Evolutionary conservation across 2,329 filamentous ascomycete species (phyloP), one percentile per base, ranked within the genome.

Genomic region (Colletotrichum australisinense): DNA sequence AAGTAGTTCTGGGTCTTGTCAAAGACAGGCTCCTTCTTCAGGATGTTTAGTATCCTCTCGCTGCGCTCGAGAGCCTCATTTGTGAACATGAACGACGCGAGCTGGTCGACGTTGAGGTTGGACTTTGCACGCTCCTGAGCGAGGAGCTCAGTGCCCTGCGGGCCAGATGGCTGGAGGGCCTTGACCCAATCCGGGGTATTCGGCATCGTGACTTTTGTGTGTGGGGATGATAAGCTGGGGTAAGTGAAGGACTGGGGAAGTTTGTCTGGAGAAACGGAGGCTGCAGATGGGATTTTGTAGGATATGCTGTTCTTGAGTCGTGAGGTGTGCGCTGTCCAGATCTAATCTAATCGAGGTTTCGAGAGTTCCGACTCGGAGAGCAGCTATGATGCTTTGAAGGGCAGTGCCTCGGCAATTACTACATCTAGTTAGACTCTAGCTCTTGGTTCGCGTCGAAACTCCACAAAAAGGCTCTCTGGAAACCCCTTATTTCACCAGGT

Each of bases 1-100:
- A 93, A 94, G 83, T 94, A 94, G 80, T 95, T 94, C 76, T 93
- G 91, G 3, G 91, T 91, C 84, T 95, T 95, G 83, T 95, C 92
- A 76, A 95, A 95, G 69, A 94, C 88, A 65, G 90, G 89, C 72
- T 95, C 92, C 0, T 86, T 81, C 77, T 91, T 85, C 5, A 95
- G 87, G n/a, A 94, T 87, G 60, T 88, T 83, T 6, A 94, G 84
- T 32, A 95, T 87, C 28, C 84, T 84, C 2, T 88, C 83, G 77
- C 92, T 91, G 56, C 89, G 86, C 69, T 91, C 86, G 12, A 95
- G 85, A 5, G 86, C 86, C 72, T 92, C 88, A 77, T 90, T 90
- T 26, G 92, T 93, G 81, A 93, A 93, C 59, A 95, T 86, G 78
- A 94, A 91, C 64, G 90, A 86, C 59, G 92, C 89, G 9, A 95